phyloP scores from a whole-genome alignment of 1,284 basidiomycete species.

The Marasmius sp. region DNA sequence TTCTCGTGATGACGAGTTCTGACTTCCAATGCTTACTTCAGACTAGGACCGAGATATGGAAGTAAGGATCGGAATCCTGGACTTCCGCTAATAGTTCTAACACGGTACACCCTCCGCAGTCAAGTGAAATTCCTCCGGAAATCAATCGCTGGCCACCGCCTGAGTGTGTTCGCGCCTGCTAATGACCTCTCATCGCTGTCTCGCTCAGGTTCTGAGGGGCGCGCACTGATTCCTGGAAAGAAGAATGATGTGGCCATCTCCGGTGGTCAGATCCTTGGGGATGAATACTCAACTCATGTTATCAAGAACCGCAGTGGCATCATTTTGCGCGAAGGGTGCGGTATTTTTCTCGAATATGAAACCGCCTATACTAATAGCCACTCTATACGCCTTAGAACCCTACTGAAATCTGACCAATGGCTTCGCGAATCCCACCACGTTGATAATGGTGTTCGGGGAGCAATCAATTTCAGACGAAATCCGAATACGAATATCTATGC shows the following conservation, averaged over 20 bases:
- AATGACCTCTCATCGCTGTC: conserved; percentile 83
- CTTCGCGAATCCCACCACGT: conserved; percentile 66
- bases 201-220: conserved; percentile 56
- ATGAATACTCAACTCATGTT: conserved; percentile 93
- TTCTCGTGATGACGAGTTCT: conserved; percentile 3
- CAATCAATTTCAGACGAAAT: conserved; percentile 92
- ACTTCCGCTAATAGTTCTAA: neutral
- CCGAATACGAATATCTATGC: conserved; percentile 86
- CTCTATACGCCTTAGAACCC: conserved; percentile 55
- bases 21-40: conserved; percentile 24
- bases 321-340: conserved; percentile 84
- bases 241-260: conserved; percentile 77
- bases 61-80: conserved; percentile 50
- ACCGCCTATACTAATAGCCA: conserved; percentile 1
- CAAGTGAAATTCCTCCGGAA: conserved; percentile 87
- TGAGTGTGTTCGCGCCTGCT: conserved; percentile 88
- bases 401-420: conserved; percentile 94
- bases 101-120: conserved; percentile 36
- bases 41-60: conserved; percentile 91
- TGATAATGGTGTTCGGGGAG: conserved; percentile 79
- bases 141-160: conserved; percentile 62
- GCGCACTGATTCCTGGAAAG: conserved; percentile 59
- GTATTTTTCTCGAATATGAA: conserved; percentile 11
- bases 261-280: conserved; percentile 86
- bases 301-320: conserved; percentile 93